Conservation (phyloP, 2,329 filamentous ascomycete species). For the Myriosclerotinia scirpicola region DNA sequence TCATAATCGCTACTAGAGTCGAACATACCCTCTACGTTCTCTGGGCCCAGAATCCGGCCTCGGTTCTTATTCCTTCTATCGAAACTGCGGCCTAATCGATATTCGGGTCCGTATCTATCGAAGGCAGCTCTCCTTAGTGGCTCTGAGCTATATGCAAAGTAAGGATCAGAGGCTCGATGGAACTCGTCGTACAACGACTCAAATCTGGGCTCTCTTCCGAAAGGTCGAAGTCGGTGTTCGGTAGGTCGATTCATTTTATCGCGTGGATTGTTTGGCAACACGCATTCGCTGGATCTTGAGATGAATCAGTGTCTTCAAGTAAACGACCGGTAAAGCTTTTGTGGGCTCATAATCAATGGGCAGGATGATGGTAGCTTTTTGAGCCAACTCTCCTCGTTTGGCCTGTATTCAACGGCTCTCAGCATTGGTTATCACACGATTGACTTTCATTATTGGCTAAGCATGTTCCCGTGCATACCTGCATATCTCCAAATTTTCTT, state of each 20-base stretch:
- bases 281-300: background rate
- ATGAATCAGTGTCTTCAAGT: background rate
- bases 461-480: background rate
- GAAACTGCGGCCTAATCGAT: background rate
- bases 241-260: slow-evolving; percentile 18
- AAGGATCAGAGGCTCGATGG: background rate
- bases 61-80: background rate
- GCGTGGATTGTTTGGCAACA: background rate
- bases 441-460: slow-evolving; percentile 9
- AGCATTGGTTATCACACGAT: slow-evolving; percentile 9
- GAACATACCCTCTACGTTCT: background rate
- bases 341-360: slow-evolving; percentile 2
- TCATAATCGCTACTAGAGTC: slow-evolving; percentile 9
- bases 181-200: slow-evolving; percentile 16
- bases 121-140: slow-evolving; percentile 1
- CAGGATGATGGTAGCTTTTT: slow-evolving; percentile 5
- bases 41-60: background rate
- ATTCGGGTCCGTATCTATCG: slow-evolving; percentile 5
- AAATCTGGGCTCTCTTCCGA: slow-evolving; percentile 11
- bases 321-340: background rate
- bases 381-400: background rate
- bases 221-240: slow-evolving; percentile 16
- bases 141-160: slow-evolving; percentile 2
- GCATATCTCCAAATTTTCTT: background rate
- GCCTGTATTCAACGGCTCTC: background rate